A percentile compares a stretch with the other conserved stretches of the same genome.
phyloP scores from a whole-genome alignment of 2,329 filamentous ascomycete genomes.

The Sporothrix pseudoabietina region DNA sequence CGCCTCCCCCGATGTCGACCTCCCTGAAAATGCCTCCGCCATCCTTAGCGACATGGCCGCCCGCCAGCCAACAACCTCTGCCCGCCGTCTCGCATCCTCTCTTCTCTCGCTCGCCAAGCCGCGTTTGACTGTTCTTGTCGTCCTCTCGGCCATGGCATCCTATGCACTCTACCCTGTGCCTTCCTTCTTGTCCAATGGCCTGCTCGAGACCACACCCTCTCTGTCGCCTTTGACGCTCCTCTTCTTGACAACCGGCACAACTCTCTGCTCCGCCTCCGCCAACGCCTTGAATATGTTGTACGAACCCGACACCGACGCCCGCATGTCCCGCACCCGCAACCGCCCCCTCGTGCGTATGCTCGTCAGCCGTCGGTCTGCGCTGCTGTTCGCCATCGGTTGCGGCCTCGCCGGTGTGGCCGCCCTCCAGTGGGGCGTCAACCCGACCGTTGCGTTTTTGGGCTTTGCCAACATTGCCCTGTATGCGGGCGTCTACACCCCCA shows the following conservation, averaged over 20 bases:
- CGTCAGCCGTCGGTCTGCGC: slow-evolving; percentile 69
- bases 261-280: slow-evolving; percentile 84
- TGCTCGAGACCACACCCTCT: slow-evolving; percentile 62
- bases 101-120: slow-evolving; percentile 95
- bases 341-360: slow-evolving; percentile 83
- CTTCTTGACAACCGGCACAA: slow-evolving; percentile 87
- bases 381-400: slow-evolving; percentile 76
- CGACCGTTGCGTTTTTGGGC: slow-evolving; percentile 85
- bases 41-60: slow-evolving; percentile 57
- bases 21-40: slow-evolving; percentile 51
- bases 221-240: slow-evolving; percentile 87
- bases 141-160: slow-evolving; percentile 84
- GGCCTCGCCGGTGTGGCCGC: slow-evolving; percentile 69
- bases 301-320: slow-evolving; percentile 84
- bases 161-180: slow-evolving; percentile 94
- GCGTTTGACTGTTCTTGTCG: slow-evolving; percentile 85
- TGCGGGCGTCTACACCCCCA: slow-evolving; percentile 86
- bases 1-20: slow-evolving; percentile 21
- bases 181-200: slow-evolving; percentile 71
- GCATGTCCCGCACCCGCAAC: slow-evolving; percentile 92
- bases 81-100: slow-evolving; percentile 70
- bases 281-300: slow-evolving; percentile 98
- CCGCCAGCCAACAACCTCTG: slow-evolving; percentile 52
- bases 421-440: slow-evolving; percentile 89
- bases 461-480: slow-evolving; percentile 85